These are phyloP conservation scores for Inonotus obliquus DNA, from an alignment of 1,284 basidiomycete genomes.

Conservation along the genomic window DNA sequence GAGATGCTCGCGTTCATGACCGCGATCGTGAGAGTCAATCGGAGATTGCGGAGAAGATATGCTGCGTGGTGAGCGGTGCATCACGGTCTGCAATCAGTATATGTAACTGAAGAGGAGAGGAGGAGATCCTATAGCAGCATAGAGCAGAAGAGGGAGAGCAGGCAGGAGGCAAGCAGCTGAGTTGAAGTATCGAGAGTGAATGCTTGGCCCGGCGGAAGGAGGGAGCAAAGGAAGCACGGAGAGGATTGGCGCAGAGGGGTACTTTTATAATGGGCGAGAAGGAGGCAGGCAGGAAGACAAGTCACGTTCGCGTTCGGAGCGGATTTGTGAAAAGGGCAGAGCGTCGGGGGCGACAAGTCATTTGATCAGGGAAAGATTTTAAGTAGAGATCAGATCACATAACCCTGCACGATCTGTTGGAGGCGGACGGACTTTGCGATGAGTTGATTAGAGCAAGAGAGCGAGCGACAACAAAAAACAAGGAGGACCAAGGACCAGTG, in stretches of 20 bases:
- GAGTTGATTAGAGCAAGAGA: not conserved
- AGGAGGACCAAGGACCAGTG: not conserved
- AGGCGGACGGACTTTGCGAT: not conserved
- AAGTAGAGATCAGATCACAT: slow-evolving; percentile 3
- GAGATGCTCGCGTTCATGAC: not conserved
- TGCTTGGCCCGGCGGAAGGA: slow-evolving; percentile 3
- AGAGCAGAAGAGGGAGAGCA: not conserved
- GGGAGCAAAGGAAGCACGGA: slow-evolving; percentile 7
- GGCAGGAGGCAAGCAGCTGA: not conserved
- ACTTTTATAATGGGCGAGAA: slow-evolving; percentile 3
- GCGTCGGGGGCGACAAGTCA: not conserved
- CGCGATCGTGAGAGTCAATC: not conserved
- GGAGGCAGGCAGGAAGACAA: not conserved
- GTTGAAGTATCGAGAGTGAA: not conserved
- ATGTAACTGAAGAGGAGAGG: too few species aligned
- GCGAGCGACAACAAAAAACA: not conserved
- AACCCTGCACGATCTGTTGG: slow-evolving; percentile 5
- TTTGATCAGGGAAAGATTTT: slow-evolving; percentile 7
- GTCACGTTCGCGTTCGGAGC: not conserved
- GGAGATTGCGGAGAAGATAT: slow-evolving; percentile 6
- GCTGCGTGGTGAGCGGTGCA: not conserved
- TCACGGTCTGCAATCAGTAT: not conserved
- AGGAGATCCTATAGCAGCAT: not conserved
- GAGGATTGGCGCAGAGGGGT: slow-evolving; percentile 10
- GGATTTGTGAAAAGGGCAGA: slow-evolving; percentile 1